phyloP scores from a whole-genome alignment of 768 basidiomycete species.

The Suillus subalutaceus region DNA sequence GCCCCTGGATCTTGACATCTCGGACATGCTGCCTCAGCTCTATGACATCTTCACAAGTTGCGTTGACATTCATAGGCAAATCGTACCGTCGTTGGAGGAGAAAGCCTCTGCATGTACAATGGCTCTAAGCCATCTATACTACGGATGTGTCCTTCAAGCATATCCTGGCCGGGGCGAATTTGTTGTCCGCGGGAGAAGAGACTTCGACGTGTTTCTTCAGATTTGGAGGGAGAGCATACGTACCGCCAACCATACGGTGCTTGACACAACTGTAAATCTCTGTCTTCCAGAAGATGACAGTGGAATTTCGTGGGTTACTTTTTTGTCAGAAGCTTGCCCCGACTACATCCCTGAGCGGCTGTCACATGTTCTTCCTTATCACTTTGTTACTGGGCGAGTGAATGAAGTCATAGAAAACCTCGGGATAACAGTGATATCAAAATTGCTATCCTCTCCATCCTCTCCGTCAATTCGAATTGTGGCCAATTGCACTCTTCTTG shows the following conservation, averaged over 20 bases:
- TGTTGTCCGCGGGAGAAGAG: neutral
- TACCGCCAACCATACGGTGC: neutral
- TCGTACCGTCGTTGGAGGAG: neutral
- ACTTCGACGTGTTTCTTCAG: neutral
- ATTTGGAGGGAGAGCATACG: rapidly evolving
- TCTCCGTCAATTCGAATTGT: neutral
- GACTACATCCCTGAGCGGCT: neutral
- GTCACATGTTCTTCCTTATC: neutral
- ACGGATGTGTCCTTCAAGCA: neutral
- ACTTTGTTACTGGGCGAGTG: neutral
- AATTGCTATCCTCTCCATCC: neutral
- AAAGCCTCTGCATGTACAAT: neutral
- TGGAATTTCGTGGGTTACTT: too few species aligned
- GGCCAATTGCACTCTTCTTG: neutral
- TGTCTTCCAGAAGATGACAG: neutral
- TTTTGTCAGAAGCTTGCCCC: neutral
- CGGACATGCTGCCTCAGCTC: neutral
- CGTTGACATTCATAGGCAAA: neutral
- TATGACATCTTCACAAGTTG: neutral
- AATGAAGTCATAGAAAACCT: neutral
- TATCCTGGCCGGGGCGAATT: neutral
- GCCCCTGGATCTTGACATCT: conserved; percentile 9
- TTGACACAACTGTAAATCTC: neutral
- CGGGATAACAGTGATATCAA: neutral
- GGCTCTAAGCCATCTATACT: neutral